Percentiles rank a stretch among this genome's conserved stretches.
Conservation (phyloP, 2,329 filamentous ascomycete species). For the Calonectria multiphialidica region DNA sequence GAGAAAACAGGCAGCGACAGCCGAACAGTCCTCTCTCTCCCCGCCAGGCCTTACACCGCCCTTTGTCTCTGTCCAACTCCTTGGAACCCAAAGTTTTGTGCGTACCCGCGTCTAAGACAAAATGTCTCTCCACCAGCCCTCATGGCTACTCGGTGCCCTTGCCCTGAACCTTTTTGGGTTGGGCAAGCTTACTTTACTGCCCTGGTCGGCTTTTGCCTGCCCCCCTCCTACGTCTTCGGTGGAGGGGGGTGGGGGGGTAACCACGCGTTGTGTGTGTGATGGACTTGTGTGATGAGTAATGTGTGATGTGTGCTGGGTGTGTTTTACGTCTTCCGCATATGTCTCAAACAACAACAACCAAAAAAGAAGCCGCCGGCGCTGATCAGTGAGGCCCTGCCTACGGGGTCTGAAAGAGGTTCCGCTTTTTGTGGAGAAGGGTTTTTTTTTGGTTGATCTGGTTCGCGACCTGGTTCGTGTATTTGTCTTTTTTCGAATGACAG, state of each 20-base stretch:
- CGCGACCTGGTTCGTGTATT: no score
- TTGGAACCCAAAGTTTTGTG: neutral
- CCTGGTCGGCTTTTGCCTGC: neutral
- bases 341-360: no score
- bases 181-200: neutral
- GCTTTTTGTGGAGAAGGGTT: neutral
- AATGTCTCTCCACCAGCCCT: neutral
- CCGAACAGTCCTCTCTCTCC: neutral
- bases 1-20: neutral
- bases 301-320: neutral
- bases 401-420: neutral
- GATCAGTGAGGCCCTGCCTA: slow-evolving; percentile 2
- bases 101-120: neutral
- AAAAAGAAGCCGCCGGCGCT: neutral
- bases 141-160: neutral
- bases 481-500: neutral
- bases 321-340: neutral
- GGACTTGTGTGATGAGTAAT: neutral
- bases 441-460: neutral
- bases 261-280: neutral
- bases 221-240: neutral
- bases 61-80: slow-evolving; percentile 6
- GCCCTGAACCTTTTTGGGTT: neutral
- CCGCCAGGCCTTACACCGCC: slow-evolving; percentile 1
- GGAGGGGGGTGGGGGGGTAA: neutral